Evolutionary conservation across 2,329 filamentous ascomycete species (phyloP), one percentile per base, ranked within the genome.

Genomic region (Tolypocladium cylindrosporum): DNA sequence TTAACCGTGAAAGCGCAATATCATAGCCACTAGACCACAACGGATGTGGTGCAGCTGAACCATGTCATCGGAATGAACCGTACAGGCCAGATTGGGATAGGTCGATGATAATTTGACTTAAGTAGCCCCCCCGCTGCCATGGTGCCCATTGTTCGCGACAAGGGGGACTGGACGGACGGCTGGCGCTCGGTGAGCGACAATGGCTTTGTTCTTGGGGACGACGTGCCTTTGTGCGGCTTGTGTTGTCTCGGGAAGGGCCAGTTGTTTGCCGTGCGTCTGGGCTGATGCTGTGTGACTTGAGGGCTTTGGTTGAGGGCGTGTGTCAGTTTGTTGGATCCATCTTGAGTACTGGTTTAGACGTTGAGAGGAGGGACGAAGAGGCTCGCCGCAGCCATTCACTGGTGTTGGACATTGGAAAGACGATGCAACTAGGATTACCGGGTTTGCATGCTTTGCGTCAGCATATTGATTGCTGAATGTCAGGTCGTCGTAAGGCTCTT

Each of bases 1-100:
- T 48, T 27, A 13, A 24, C 43, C 48, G n/a, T 63, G 61, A 63
- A 63, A 63, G 60, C 61, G 61, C 60, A 63, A 61, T 62, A 63
- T 63, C 60, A 61, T 63, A 63, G 60, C 61, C 61, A 60, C 56
- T 63, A 63, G 60, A 63, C 61, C 60, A 63, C 61, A 62, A 55
- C 60, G 61, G 61, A 63, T 54, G 50, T 48, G 39, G 41, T 9
- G 27, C 14, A 14, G 39, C 40, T 34, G 36, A 39, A 54, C 58
- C 50, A 57, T 59, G 55, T 39, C 56, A 51, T 42, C 54, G 57
- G 57, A 54, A 48, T 19, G 41, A 55, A 55, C 54, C 54, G 54
- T 48, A 34, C 51, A n/a, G 56, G 41, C 34, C 24, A 31, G 51
- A 37, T 54, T 57, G 56, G 40, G 31, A 55, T 21, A 36, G 11